Evolutionary conservation across 371 early-diverging fungal genomes (phyloP), one percentile per base, ranked within the genome.

Genomic region (Nosema muscidifuracis): DNA sequence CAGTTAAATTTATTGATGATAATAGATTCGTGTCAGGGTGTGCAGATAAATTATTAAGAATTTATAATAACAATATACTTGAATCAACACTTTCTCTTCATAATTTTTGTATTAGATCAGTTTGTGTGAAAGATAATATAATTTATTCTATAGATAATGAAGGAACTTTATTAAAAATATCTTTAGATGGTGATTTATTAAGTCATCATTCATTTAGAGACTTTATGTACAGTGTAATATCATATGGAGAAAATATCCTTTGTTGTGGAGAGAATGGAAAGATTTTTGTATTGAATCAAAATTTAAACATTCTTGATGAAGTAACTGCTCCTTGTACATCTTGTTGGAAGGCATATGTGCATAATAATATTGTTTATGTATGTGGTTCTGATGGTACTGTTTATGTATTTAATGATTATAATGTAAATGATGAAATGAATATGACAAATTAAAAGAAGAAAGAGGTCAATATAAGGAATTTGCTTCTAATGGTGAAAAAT

Each of bases 211-310:
- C 68, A 47, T 57, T 79, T 24, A 58, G 71, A 22, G 61, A 71
- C 15, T 68, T 81, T 24, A 69, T 55, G 42, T 83, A 75, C 43
- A 30, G 61, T 36, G 67, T 83, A 20, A 40, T 33, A 20, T 30
- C 20, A 13, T 47, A 38, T 38, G 38, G 40, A n/a, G 64, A 61
- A 3, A 18, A 68, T 30, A 44, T 74, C 40, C 10, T 76, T 50
- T 58, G 69, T 31, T 50, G 80, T 70, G 75, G 75, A 34, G 83
- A 83, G 38, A 75, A 83, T 61, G 81, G 81, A n/a, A 65, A 40
- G 10, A 68, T 79, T 20, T 61, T 56, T 38, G 24, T 79, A 2
- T 40, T 79, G 36, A 53, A 73, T 53, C 22, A 67, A 24, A 64
- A 64, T 33, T 47, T 80, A 31, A 40, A 67, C 18, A 33, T 63